Percentiles rank a stretch among this genome's conserved stretches.
Evolutionary conservation across 768 basidiomycete species (phyloP).

Genomic region (Psilocybe tampanensis): DNA sequence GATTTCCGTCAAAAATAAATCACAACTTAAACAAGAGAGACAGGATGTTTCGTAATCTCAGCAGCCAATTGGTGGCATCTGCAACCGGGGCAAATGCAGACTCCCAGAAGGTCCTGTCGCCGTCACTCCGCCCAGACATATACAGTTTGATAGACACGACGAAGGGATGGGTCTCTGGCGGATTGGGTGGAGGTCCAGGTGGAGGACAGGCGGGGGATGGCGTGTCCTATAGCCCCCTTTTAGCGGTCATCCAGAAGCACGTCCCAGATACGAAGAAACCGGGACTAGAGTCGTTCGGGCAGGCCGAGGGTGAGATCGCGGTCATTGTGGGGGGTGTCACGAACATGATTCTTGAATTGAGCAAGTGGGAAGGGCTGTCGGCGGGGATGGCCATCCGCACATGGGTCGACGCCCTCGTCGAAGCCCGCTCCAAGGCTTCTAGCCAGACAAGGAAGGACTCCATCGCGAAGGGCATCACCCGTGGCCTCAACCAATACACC

Average conservation of each 20-base stretch:
- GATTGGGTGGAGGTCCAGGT: constrained; percentile 34
- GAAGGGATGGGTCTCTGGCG: constrained; percentile 48
- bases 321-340: constrained; percentile 54
- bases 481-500: constrained; percentile 51
- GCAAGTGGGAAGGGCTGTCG: constrained; percentile 58
- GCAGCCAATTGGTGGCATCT: constrained; percentile 39
- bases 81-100: constrained; percentile 29
- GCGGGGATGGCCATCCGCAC: constrained; percentile 58
- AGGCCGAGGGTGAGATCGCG: constrained; percentile 49
- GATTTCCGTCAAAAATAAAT: constrained; percentile 13
- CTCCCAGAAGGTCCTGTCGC: constrained; percentile 47
- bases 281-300: constrained; percentile 48
- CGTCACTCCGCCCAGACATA: constrained; percentile 51
- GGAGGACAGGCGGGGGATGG: constrained; percentile 56
- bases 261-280: constrained; percentile 45
- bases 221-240: constrained; percentile 47
- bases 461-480: constrained; percentile 51
- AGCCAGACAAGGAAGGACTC: constrained; percentile 37
- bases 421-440: constrained; percentile 38
- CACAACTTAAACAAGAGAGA: too few relatives aligned
- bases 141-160: constrained; percentile 49
- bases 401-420: constrained; percentile 51
- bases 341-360: constrained; percentile 56
- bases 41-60: constrained; percentile 52
- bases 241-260: constrained; percentile 50